Base-by-base conservation (phyloP, 352 stramenopile genomes). In the Globisporangium viniferum region DNA sequence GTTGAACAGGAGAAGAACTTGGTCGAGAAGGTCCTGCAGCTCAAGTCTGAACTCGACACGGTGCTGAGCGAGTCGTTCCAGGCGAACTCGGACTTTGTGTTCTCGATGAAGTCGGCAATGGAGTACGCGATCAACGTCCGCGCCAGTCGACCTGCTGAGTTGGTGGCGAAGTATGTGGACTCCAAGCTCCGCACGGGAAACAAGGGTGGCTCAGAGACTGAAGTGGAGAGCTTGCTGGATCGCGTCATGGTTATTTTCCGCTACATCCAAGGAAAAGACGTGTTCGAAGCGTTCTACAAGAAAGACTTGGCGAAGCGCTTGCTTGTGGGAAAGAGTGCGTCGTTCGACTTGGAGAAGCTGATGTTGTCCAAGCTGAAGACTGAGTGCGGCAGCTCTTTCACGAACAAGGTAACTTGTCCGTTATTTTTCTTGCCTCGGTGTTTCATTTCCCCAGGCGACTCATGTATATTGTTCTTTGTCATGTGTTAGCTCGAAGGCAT, bases 271-370 rank as follows among this genome's bases (percentile, higher is more conserved):
- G 95, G 92, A 64, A 99, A 99, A 71, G 98, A 99, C 77, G 93
- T 99, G 31, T 99, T 99, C 74, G 97, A 99, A 70, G 97, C 94
- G 15, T 99, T 99, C 71, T 99, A 99, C 81, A 99, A 99, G 73
- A 96, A 97, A 59, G 95, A 99, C 72, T 77, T 99, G 46, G 92
- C 97, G 0, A 99, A 99, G 76, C 91, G 98, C 4, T 77, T 99
- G 55, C 78, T 99, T 2, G 92, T 98, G 14, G 88, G 86, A 20
- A 88, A 89, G 60, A 94, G 85, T 35, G 92, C 81, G 64, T 98
- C 78, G 4, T 97, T 97, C 70, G 97, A 99, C 69, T 71, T 98
- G 44, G 98, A 99, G 80, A 96, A 96, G 35, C 86, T 93, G 22
- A 98, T 99, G 89, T 86, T 99, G 39, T 92, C 90, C 5, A 98